Conservation (phyloP, 305 asterid species). For the Fraxinus platypoda region DNA sequence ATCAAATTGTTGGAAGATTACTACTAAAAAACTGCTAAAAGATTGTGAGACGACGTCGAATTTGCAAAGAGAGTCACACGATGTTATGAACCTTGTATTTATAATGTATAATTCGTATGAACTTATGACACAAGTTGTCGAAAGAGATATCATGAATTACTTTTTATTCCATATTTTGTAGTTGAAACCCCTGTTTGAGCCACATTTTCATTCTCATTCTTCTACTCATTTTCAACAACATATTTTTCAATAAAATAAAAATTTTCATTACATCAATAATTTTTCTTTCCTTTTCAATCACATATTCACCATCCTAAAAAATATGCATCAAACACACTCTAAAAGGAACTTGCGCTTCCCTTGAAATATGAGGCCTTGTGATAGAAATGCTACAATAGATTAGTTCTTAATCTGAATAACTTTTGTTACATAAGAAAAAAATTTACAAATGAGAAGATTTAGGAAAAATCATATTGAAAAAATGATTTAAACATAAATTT, state of each 20-base stretch:
- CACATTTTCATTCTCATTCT: too few relatives aligned
- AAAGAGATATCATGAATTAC: slow-evolving; percentile 19
- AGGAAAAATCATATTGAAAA: neutral
- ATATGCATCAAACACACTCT: too few relatives aligned
- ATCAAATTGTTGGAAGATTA: slow-evolving; percentile 7
- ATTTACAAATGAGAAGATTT: neutral
- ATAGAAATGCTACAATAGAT: neutral
- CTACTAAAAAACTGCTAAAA: slow-evolving; percentile 7
- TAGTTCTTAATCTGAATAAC: neutral
- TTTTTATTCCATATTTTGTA: neutral
- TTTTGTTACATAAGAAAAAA: neutral
- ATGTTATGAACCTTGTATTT: slow-evolving; percentile 22
- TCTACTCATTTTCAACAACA: too few relatives aligned
- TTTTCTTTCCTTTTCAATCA: too few relatives aligned
- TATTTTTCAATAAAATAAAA: too few relatives aligned
- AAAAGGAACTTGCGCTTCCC: neutral
- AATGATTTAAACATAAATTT: neutral
- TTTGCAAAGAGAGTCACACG: slow-evolving; percentile 11
- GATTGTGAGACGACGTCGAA: slow-evolving; percentile 7
- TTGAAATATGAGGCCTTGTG: neutral
- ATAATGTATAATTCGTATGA: slow-evolving; percentile 7
- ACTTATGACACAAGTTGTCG: slow-evolving; percentile 4
- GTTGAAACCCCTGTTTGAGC: too few relatives aligned
- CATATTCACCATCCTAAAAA: too few relatives aligned
- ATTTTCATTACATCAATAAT: too few relatives aligned